Conservation (phyloP, 2,329 filamentous ascomycete genomes). For the Alternaria alternata region DNA sequence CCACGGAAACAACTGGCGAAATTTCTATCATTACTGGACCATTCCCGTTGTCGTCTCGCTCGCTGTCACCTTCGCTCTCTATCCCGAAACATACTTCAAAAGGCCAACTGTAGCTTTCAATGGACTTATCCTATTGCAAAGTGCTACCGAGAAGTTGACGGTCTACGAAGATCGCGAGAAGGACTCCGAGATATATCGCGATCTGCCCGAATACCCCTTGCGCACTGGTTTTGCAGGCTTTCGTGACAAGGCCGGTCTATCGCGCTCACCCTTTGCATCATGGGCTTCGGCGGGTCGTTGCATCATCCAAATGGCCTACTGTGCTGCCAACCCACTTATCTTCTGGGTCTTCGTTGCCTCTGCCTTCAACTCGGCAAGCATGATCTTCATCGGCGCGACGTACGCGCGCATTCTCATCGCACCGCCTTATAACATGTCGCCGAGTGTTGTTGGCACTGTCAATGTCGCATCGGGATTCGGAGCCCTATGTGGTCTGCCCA, state of each 20-base stretch:
- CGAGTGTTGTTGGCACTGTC: conserved; percentile 23
- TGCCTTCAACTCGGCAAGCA: conserved; percentile 37
- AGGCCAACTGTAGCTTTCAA: conserved; percentile 54
- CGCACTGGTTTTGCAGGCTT: conserved; percentile 16
- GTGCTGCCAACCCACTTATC: conserved; percentile 39
- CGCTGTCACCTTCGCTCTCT: conserved; percentile 41
- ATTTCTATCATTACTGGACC: conserved; percentile 45
- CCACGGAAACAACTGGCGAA: conserved; percentile 42
- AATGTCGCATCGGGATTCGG: conserved; percentile 33
- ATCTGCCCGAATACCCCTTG: conserved; percentile 30
- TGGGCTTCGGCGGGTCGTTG: conserved; percentile 37
- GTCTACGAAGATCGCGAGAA: conserved; percentile 48
- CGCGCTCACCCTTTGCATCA: conserved; percentile 33
- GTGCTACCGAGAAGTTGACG: conserved; percentile 50
- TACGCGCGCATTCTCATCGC: conserved; percentile 29
- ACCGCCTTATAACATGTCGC: conserved; percentile 34
- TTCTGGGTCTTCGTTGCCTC: conserved; percentile 43
- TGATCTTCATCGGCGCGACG: conserved; percentile 42
- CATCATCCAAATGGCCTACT: conserved; percentile 41
- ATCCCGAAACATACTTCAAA: conserved; percentile 54
- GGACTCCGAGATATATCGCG: conserved; percentile 35
- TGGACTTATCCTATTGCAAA: conserved; percentile 52
- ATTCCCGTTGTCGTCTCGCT: conserved; percentile 35
- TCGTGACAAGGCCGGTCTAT: conserved; percentile 28
- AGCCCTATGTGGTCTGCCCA: conserved; percentile 26